Evolutionary conservation across 768 basidiomycete genomes (phyloP), one percentile per base, ranked within the genome.

Genomic region (Lactifluus piperatus): DNA sequence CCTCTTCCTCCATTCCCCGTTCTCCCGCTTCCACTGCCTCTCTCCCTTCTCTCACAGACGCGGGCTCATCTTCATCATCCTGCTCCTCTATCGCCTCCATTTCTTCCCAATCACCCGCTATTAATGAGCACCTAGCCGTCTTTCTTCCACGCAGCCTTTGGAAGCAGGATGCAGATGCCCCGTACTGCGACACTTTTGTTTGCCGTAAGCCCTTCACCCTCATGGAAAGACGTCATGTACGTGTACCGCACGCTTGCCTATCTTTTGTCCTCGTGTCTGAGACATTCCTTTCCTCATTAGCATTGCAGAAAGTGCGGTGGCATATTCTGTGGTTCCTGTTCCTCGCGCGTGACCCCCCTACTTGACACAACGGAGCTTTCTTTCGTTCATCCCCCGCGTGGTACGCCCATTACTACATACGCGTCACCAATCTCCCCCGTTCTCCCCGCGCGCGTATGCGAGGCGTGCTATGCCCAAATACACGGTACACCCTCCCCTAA

Each of bases 251-350:
- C 13, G 13, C 51, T 47, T n/a, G 8, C 32, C 10, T 61, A 48
- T 34, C 34, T n/a, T 56, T 54, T 37, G 43, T 30, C 50, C 22
- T 56, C 51, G 34, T n/a, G 32, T 56, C 18, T 50, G 29, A 22
- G 32, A 14, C 46, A 11, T n/a, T 3, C 16, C 24, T 26, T 13
- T 20, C 18, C 45, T 30, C 52, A 34, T n/a, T 44, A 87, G 85
- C 89, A 91, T 61, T 91, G 89, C 71, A 81, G 89, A 69, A 91
- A 90, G 69, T 91, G 89, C 64, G 89, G 89, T 51, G 87, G 86
- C 62, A 74, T 91, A 30, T 90, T 83, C 69, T 91, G 89, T 72
- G 70, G 70, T 49, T 70, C 77, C 6, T 91, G 89, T 69, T 79
- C 83, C 1, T 72, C 78, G 6, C 79, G 79, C 55, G 67, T 75